Conservation (phyloP, 1,284 basidiomycete genomes). For the Meira miltonrushii region DNA sequence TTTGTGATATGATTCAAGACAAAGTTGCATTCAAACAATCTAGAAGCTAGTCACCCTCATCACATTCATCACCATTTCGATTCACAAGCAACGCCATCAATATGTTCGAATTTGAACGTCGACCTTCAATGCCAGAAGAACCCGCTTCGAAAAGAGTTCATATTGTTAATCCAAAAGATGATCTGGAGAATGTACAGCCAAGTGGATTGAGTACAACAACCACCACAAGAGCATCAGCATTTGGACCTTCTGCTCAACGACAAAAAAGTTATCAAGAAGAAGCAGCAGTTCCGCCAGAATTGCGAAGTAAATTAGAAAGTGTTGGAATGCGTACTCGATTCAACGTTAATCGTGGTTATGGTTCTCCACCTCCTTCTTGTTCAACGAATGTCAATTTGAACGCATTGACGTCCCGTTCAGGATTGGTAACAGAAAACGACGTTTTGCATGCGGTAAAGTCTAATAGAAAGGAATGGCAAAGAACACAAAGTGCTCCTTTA, state of each 20-base stretch:
- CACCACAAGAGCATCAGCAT: background rate
- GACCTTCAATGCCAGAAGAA: no score
- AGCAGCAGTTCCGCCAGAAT: conserved; percentile 2
- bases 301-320: conserved; percentile 2
- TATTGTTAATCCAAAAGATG: no score
- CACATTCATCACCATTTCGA: no score
- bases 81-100: no score
- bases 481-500: conserved; percentile 9
- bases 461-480: background rate
- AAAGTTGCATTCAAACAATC: no score
- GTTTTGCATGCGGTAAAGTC: background rate
- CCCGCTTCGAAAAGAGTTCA: no score
- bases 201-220: no score
- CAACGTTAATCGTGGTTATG: conserved; percentile 8
- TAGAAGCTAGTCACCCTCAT: no score
- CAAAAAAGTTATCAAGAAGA: conserved; percentile 3
- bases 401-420: background rate
- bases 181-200: no score
- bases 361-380: background rate
- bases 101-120: no score
- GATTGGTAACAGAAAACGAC: background rate
- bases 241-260: background rate
- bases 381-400: background rate
- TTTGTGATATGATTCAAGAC: no score
- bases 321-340: conserved; percentile 8